These are phyloP conservation scores for Imleria badia DNA, from an alignment of 768 basidiomycete genomes.

Conservation along the genomic window DNA sequence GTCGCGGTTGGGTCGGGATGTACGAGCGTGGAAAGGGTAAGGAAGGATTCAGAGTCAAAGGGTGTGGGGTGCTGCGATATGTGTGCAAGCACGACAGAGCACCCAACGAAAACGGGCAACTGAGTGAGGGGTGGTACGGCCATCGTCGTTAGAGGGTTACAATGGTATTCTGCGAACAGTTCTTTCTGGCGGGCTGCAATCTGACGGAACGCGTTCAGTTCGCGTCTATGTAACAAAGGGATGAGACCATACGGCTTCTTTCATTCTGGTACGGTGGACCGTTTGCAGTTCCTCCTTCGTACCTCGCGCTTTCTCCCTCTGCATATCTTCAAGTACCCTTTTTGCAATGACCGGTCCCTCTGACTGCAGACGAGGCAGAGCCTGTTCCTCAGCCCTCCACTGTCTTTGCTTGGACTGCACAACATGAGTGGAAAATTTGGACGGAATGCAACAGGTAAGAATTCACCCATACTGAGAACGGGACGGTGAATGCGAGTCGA, in stretches of 20 bases:
- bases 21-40: constrained; percentile 67
- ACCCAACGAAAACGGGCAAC: constrained; percentile 69
- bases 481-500: constrained; percentile 60
- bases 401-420: constrained; percentile 59
- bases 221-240: background rate
- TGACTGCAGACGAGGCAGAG: constrained; percentile 54
- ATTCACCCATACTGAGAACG: constrained; percentile 73
- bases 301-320: constrained; percentile 50
- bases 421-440: constrained; percentile 15
- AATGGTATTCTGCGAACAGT: constrained; percentile 58
- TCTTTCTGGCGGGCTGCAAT: constrained; percentile 54
- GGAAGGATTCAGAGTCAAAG: constrained; percentile 75
- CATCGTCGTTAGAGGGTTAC: constrained; percentile 57
- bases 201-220: constrained; percentile 33
- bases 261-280: constrained; percentile 47
- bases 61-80: constrained; percentile 59
- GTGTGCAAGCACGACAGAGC: constrained; percentile 56
- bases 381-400: constrained; percentile 58
- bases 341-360: constrained; percentile 43
- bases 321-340: constrained; percentile 48
- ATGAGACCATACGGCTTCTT: constrained; percentile 41
- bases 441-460: background rate
- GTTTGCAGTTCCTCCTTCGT: constrained; percentile 51
- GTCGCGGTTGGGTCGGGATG: constrained; percentile 70
- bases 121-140: constrained; percentile 63